Base-by-base conservation (phyloP, 164 flowering plant genomes). In the Aristolochia contorta region DNA sequence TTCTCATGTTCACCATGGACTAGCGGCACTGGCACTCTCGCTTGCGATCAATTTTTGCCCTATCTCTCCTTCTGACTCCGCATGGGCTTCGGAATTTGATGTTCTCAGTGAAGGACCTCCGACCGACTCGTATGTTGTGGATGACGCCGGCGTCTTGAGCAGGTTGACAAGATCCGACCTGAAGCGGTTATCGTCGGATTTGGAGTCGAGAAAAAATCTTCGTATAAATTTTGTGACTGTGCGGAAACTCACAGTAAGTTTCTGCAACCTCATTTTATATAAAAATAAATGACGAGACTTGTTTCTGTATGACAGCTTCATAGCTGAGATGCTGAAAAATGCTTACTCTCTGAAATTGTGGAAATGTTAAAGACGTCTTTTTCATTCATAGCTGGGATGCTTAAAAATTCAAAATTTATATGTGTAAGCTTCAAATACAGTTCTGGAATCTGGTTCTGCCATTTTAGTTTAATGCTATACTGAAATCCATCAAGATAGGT, bases 61-160 rank as follows among this genome's bases (percentile, higher is more conserved):
- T 7, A 33, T 83, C 9, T 52, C 73, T 57, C 68, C 69, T 16
- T 57, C 25, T 20, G 77, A 70, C 23, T 54, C 67, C 54, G 97
- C 89, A 9, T 49, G 71, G 0, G 98, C 96, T 4, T 84, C 97
- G 46, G 99, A 94, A 56, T 94, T 90, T 59, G 96, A 94, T 79
- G 80, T 94, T 12, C 67, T 94, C 48, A 85, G 69, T 67, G 97
- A 77, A 4, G 87, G 91, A 2, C 96, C 99, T 0, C 87, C 96
- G 0, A 75, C 81, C 8, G 96, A 94, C 0, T 75, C 94, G 0
- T 86, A 80, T 64, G 83, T 85, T 7, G 76, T 88, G 25, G 99
- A 94, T 65, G 99, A 94, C 76, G 99, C 99, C 0, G 89, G 93
- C 8, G 99, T 94, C 50, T 91, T 94, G 52, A 94, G 95, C 61